A percentile compares a stretch with the other conserved stretches of the same genome.
These are phyloP conservation scores for Blastobotrys buckinghamii DNA, from an alignment of 1,139 yeast species.

Conservation along the genomic window DNA sequence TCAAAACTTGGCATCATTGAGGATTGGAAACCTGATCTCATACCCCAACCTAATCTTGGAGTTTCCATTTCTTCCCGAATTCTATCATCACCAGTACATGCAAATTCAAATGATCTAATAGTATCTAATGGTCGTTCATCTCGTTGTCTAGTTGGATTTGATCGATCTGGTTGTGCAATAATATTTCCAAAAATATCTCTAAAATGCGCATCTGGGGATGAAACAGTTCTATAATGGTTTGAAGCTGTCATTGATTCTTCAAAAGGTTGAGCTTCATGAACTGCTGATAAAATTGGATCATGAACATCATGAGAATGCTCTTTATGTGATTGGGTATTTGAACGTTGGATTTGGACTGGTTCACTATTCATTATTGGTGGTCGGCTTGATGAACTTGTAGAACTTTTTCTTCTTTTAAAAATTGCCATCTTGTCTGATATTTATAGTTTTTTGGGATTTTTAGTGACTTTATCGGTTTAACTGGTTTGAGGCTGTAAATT, in stretches of 20 bases:
- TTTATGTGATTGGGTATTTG: conserved; percentile 17
- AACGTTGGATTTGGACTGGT: conserved; percentile 18
- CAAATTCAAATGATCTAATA: conserved; percentile 83
- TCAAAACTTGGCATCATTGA: conserved; percentile 32
- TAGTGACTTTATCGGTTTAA: not conserved
- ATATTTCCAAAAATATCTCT: conserved; percentile 82
- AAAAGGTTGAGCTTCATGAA: conserved; percentile 92
- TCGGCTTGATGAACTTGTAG: conserved; percentile 1
- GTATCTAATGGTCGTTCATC: conserved; percentile 97
- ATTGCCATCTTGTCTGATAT: conserved; percentile 23
- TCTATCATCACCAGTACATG: conserved; percentile 79
- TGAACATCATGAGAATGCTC: conserved; percentile 43
- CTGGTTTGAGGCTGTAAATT: not conserved
- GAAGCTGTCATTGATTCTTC: conserved; percentile 52
- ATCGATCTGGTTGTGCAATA: conserved; percentile 69
- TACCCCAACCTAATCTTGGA: conserved; percentile 70
- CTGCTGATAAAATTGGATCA: conserved; percentile 86
- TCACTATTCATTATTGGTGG: conserved; percentile 12
- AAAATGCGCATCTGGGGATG: conserved; percentile 40
- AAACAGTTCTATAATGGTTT: conserved; percentile 38
- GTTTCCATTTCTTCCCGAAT: conserved; percentile 80
- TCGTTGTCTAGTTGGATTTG: conserved; percentile 87
- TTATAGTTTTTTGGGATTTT: not conserved
- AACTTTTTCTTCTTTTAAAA: conserved; percentile 17
- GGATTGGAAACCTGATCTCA: conserved; percentile 49